phyloP scores from a whole-genome alignment of 108 stramenopile species.

The Conticribra weissflogii region DNA sequence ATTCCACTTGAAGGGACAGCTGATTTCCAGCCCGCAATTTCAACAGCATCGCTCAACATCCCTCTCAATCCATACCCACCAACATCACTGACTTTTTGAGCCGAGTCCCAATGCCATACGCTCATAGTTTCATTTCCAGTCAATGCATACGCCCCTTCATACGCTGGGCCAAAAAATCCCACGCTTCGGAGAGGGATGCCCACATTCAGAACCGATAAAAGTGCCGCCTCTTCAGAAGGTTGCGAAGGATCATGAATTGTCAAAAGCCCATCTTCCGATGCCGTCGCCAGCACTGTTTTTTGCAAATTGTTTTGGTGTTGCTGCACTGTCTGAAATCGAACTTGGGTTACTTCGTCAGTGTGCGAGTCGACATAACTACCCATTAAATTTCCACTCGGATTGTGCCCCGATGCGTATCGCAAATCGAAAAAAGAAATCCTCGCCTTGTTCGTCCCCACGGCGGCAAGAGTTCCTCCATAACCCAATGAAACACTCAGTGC shows the following conservation, averaged over 20 bases:
- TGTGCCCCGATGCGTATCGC: conserved; percentile 31
- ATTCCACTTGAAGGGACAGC: not conserved
- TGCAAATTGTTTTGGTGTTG: conserved; percentile 21
- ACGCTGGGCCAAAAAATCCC: conserved; percentile 77
- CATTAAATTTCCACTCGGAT: conserved; percentile 39
- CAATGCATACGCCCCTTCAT: conserved; percentile 72
- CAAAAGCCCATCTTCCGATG: conserved; percentile 81
- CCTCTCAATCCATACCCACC: conserved; percentile 40
- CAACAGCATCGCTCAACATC: conserved; percentile 38
- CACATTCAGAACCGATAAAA: conserved; percentile 67
- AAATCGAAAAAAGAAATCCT: conserved; percentile 80
- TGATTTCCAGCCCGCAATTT: not conserved
- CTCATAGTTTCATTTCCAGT: conserved; percentile 81
- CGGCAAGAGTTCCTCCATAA: conserved; percentile 78
- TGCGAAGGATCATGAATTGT: conserved; percentile 80
- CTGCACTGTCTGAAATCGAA: conserved; percentile 59
- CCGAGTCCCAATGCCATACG: conserved; percentile 79
- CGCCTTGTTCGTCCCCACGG: conserved; percentile 72
- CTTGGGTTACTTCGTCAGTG: conserved; percentile 80
- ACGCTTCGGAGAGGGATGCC: conserved; percentile 68
- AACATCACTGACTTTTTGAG: conserved; percentile 48
- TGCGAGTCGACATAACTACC: conserved; percentile 83
- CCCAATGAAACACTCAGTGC: conserved; percentile 71
- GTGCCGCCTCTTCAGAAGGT: conserved; percentile 77
- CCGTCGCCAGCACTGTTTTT: conserved; percentile 61